phyloP scores from a whole-genome alignment of 2,329 filamentous ascomycete genomes.

The Penicillium sp. region DNA sequence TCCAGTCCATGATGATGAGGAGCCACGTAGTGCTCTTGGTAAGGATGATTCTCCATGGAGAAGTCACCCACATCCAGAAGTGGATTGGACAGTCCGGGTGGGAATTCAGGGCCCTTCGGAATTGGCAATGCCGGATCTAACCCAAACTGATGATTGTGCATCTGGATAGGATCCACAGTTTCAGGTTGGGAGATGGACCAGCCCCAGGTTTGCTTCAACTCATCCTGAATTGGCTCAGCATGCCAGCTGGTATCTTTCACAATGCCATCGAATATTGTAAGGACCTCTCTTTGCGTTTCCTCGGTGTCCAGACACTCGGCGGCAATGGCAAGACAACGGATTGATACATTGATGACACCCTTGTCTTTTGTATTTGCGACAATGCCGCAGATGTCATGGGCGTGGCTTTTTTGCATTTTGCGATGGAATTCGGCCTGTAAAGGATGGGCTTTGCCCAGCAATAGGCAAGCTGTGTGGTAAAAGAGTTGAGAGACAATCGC shows the following conservation, averaged over 20 bases:
- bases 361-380: constrained; percentile 82
- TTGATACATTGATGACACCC: constrained; percentile 78
- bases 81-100: constrained; percentile 68
- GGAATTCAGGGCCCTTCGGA: constrained; percentile 41
- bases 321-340: constrained; percentile 79
- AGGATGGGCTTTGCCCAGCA: constrained; percentile 82
- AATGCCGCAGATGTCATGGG: constrained; percentile 87
- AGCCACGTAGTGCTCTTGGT: constrained; percentile 79
- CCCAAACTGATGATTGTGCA: constrained; percentile 29
- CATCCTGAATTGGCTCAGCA: constrained; percentile 71
- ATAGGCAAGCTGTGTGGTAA: constrained; percentile 84
- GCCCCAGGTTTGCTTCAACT: constrained; percentile 78
- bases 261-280: constrained; percentile 77
- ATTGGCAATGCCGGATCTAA: constrained; percentile 34
- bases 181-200: constrained; percentile 60
- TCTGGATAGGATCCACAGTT: constrained; percentile 28
- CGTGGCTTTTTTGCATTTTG: constrained; percentile 76
- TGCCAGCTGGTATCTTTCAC: constrained; percentile 79
- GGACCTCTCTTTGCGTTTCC: constrained; percentile 79
- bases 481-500: constrained; percentile 83
- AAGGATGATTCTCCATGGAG: constrained; percentile 77
- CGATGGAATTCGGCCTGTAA: constrained; percentile 62
- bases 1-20: constrained; percentile 57
- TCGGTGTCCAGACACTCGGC: constrained; percentile 72
- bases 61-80: constrained; percentile 76